These are phyloP conservation scores for Elongisporangium senticosum DNA, from an alignment of 352 stramenopile species.

Conservation along the genomic window DNA sequence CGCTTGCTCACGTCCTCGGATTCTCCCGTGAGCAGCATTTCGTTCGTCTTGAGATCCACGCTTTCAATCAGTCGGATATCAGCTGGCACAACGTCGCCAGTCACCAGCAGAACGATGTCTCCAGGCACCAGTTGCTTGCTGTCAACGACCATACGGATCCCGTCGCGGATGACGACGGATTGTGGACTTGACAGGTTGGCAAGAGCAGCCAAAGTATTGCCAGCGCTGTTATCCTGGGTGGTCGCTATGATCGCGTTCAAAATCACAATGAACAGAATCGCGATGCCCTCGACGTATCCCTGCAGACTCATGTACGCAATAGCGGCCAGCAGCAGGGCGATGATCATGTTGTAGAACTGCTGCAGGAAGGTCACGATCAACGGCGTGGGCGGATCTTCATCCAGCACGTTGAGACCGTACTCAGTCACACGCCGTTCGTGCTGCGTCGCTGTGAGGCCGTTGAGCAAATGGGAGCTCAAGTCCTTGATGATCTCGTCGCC, in stretches of 20 bases:
- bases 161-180: conserved; percentile 58
- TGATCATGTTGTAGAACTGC: conserved; percentile 83
- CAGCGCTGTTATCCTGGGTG: conserved; percentile 54
- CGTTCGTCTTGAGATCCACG: conserved; percentile 85
- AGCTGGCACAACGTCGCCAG: conserved; percentile 90
- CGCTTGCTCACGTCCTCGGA: conserved; percentile 77
- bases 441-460: conserved; percentile 36
- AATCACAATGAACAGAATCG: conserved; percentile 58
- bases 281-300: conserved; percentile 65
- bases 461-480: conserved; percentile 45
- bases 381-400: conserved; percentile 52
- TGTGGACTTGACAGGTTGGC: conserved; percentile 59
- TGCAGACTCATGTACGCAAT: conserved; percentile 49
- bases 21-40: conserved; percentile 94
- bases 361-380: conserved; percentile 62
- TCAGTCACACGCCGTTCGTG: conserved; percentile 33
- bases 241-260: conserved; percentile 62
- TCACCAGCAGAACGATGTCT: conserved; percentile 85
- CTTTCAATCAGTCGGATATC: conserved; percentile 89
- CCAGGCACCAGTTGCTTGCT: conserved; percentile 70
- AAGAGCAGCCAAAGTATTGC: conserved; percentile 56
- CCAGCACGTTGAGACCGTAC: conserved; percentile 53
- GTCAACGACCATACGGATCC: conserved; percentile 53
- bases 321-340: conserved; percentile 52
- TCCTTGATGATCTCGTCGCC: conserved; percentile 40